Evolutionary conservation across 2,329 filamentous ascomycete genomes (phyloP), one percentile per base, ranked within the genome.

Genomic region (Monosporascus sp.): DNA sequence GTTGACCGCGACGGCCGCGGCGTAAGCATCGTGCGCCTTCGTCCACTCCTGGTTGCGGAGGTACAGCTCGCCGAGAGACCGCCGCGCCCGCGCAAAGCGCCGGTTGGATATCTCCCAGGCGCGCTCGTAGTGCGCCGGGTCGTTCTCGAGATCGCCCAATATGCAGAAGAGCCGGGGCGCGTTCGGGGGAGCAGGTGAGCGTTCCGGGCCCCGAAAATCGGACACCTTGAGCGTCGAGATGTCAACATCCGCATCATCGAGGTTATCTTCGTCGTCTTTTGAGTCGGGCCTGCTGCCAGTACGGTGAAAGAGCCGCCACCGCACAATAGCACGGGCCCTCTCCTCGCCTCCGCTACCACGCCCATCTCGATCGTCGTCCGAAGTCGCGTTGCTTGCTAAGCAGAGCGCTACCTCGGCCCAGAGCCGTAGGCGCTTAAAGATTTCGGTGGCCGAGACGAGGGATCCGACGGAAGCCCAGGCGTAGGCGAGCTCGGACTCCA

Each of bases 371-470:
- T 84, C 81, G 5, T 84, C 81, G 5, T 85, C 89, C 0, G 84
- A 78, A 50, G 72, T 76, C 20, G 73, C 82, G 46, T 69, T 77
- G 66, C 73, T 79, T 14, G 91, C 92, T 63, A 91, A 87, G 69
- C 94, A 99, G 2, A 99, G 78, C 0, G 94, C 93, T 5, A 92
- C 91, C 72, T 99, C 94, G 1, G 94, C 90, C 91, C 94, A 97
- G 69, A 97, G 86, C 53, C 91, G 86, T 19, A 99, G 75, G 3
- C 94, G 83, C 72, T 96, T 92, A 72, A 97, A 99, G 56, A 99
- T 97, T 56, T 97, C 94, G 1, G 99, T 80, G 0, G 94, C 94
- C 1, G 92, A 96, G 3, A 90, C 81, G 2, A 99, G 75, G 41
- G 91, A 95, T 9, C 94, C 94, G 3, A 97, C 82, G 48, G 84